Percentiles rank a stretch among this genome's conserved stretches.
These are phyloP conservation scores for Neurospora tetraspora DNA, from an alignment of 495 filamentous ascomycete genomes.

Conservation along the genomic window DNA sequence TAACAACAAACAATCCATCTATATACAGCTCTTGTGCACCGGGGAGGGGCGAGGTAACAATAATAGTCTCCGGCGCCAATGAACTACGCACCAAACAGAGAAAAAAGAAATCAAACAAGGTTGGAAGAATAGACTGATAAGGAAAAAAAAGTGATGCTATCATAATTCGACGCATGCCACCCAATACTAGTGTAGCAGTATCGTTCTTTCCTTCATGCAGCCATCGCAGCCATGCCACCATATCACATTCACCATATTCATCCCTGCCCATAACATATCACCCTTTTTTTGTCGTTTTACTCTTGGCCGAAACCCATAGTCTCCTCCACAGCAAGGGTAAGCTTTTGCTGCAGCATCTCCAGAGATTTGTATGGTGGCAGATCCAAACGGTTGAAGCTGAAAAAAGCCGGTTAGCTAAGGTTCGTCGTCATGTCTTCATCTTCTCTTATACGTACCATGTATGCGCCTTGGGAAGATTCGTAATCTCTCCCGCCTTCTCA, in stretches of 20 bases:
- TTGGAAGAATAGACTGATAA: neutral
- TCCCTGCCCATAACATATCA: neutral
- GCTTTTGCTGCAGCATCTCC: slow-evolving; percentile 73
- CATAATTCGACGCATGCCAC: neutral
- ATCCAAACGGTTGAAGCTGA: slow-evolving; percentile 94
- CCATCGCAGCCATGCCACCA: neutral
- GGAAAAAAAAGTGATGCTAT: neutral
- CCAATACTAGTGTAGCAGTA: neutral
- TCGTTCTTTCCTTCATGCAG: neutral
- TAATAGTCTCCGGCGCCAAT: neutral
- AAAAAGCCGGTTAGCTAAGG: slow-evolving; percentile 20
- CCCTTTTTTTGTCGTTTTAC: slow-evolving; percentile 27
- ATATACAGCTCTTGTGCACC: slow-evolving; percentile 3
- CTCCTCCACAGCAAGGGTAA: slow-evolving; percentile 96
- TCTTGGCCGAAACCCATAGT: slow-evolving; percentile 99
- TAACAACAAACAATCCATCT: neutral
- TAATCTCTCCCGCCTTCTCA: slow-evolving; percentile 87
- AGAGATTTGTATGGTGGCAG: slow-evolving; percentile 86
- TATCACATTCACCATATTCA: neutral
- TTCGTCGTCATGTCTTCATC: neutral
- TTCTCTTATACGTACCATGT: slow-evolving; percentile 68
- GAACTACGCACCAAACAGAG: neutral
- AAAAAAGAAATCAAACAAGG: neutral
- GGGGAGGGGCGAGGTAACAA: neutral
- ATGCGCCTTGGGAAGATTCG: slow-evolving; percentile 89